Evolutionary conservation across 2,329 filamentous ascomycete species (phyloP).

Genomic region (Aspergillus luchuensis): DNA sequence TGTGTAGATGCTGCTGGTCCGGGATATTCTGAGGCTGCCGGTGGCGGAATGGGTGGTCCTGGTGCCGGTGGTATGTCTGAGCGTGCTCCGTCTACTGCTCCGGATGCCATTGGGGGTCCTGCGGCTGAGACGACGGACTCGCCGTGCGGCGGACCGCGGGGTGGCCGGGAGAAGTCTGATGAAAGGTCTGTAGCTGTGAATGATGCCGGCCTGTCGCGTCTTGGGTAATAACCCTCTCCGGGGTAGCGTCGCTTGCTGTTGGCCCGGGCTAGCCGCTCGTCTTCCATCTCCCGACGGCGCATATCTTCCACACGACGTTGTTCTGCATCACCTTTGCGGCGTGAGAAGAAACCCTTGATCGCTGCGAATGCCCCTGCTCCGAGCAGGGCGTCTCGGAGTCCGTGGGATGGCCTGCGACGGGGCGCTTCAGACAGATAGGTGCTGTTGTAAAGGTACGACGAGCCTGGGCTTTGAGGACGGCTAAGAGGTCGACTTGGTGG

Average conservation of each 20-base stretch:
- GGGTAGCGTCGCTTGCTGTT: slow-evolving; percentile 67
- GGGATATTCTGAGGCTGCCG: slow-evolving; percentile 37
- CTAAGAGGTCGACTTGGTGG: slow-evolving; percentile 38
- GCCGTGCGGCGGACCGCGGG: slow-evolving; percentile 33
- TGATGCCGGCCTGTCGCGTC: slow-evolving; percentile 34
- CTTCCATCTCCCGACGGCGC: slow-evolving; percentile 53
- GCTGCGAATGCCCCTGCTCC: slow-evolving; percentile 68
- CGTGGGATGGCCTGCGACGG: slow-evolving; percentile 48
- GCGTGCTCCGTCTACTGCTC: slow-evolving; percentile 31
- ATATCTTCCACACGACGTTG: slow-evolving; percentile 61
- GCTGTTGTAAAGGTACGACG: slow-evolving; percentile 43
- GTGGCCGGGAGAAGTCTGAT: slow-evolving; percentile 37
- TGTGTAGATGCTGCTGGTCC: slow-evolving; percentile 24
- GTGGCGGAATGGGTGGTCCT: slow-evolving; percentile 44
- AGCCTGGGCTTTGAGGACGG: slow-evolving; percentile 38
- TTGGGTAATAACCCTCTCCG: slow-evolving; percentile 60
- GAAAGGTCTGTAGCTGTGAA: slow-evolving; percentile 42
- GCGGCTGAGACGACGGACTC: slow-evolving; percentile 37
- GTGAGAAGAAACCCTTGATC: slow-evolving; percentile 60
- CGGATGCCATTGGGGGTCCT: slow-evolving; percentile 28
- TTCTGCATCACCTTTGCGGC: slow-evolving; percentile 59
- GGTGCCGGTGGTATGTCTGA: slow-evolving; percentile 40
- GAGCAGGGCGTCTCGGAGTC: slow-evolving; percentile 62
- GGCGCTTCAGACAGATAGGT: slow-evolving; percentile 39
- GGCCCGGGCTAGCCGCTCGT: slow-evolving; percentile 55